Base-by-base conservation (phyloP, 176 grass and related monocot species). In the Musa itinerans region DNA sequence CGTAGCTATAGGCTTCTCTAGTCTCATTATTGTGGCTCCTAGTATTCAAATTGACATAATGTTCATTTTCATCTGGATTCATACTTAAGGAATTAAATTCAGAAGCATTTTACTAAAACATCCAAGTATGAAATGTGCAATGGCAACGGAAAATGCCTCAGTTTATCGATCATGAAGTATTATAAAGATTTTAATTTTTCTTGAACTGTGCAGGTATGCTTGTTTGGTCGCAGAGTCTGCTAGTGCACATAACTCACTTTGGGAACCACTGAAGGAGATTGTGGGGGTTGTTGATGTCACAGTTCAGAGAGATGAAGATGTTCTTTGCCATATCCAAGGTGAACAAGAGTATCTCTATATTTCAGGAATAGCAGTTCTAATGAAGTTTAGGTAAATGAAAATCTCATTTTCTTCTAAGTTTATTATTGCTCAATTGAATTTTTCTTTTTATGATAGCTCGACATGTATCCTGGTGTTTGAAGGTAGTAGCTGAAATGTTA, bases 171-270 rank as follows among this genome's bases (percentile, higher is more conserved):
- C 19, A 73, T 52, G 65, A 67, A 53, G 67, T 48, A 25, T 13
- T 52, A 53, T 25, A 72, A 16, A 72, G 11, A 59, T 22, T 24
- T 56, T 70, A 52, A 27, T 25, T 68, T 64, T 56, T 73, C 71
- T 75, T 76, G 20, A 34, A 43, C 34, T 43, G 34, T 43, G 55
- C 83, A 97, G 93, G 80, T 97, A 92, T 22, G 87, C 90, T 19
- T 97, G 93, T 87, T 83, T 97, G 80, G 90, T 97, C 9, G 93
- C 87, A 74, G 89, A 97, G 83, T 84, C 87, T 53, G n/a, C 34
- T 12, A 79, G 78, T 52, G 63, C 56, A 57, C 16, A 52, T 12
- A 23, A 74, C 50, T 49, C 23, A 0, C 78, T 10, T 0, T 57
- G 57, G 21, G 83, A 63, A n/a, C 62, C 87, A 51, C 85, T 57